Conservation (phyloP, 345 rosid species). For the Excoecaria cochinchinensis region DNA sequence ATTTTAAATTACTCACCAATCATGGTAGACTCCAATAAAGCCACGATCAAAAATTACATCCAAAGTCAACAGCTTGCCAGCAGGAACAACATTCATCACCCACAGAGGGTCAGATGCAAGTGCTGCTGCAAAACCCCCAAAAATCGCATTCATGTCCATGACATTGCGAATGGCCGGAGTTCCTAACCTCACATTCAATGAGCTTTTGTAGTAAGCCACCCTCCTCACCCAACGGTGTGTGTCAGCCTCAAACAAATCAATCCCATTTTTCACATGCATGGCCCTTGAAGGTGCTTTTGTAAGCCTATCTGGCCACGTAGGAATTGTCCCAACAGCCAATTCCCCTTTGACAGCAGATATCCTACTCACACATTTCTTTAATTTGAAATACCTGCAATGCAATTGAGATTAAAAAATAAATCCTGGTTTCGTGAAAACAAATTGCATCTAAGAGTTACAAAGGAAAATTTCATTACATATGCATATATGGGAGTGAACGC, state of each 20-base stretch:
- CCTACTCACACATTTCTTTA: constrained; percentile 68
- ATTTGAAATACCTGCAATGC: constrained; percentile 68
- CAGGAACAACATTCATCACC: constrained; percentile 95
- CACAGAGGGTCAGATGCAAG: constrained; percentile 76
- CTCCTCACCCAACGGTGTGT: constrained; percentile 83
- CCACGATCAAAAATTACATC: constrained; percentile 82
- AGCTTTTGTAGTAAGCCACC: constrained; percentile 74
- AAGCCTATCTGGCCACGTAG: constrained; percentile 85
- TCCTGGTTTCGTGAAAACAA: background rate
- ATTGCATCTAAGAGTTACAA: background rate
- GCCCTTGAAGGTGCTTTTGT: constrained; percentile 68
- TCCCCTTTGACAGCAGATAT: constrained; percentile 61
- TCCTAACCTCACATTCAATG: constrained; percentile 65
- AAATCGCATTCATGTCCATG: constrained; percentile 96
- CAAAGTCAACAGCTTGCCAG: constrained; percentile 73
- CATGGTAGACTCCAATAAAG: constrained; percentile 83
- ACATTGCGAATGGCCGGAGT: constrained; percentile 69
- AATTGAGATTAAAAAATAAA: constrained; percentile 7
- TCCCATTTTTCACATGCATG: constrained; percentile 60
- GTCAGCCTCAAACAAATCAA: constrained; percentile 85
- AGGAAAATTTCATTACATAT: constrained; percentile 4
- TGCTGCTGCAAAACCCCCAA: constrained; percentile 95
- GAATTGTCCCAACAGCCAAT: constrained; percentile 58
- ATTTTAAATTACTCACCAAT: constrained; percentile 52
- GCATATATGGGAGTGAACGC: constrained; percentile 13